Evolutionary conservation across 2,329 filamentous ascomycete genomes (phyloP).

Genomic region (Chaetothyriales sp.): DNA sequence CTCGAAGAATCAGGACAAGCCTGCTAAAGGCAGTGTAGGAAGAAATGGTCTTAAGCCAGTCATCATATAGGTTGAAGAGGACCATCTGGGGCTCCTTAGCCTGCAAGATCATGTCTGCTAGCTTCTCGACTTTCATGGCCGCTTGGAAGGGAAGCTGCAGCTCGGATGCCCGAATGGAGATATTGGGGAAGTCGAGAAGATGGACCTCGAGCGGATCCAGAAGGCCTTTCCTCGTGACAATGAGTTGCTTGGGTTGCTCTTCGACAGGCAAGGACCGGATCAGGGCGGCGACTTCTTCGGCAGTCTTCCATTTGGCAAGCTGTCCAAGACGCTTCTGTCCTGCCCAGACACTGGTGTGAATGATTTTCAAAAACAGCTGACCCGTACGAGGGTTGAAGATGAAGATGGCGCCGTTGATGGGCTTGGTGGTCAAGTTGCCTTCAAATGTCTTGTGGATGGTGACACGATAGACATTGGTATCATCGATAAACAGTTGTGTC

Average conservation of each 20-base stretch:
- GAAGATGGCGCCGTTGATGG: conserved; percentile 98
- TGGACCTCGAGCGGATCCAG: conserved; percentile 95
- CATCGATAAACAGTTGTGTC: conserved; percentile 96
- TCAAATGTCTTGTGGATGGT: conserved; percentile 99
- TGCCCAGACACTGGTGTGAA: conserved; percentile 98
- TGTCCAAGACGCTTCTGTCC: conserved; percentile 98
- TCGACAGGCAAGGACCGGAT: conserved; percentile 92
- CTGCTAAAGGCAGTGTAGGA: conserved; percentile 98
- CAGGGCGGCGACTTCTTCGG: conserved; percentile 95
- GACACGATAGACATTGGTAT: conserved; percentile 97
- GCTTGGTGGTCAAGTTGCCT: conserved; percentile 96
- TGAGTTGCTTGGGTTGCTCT: conserved; percentile 97
- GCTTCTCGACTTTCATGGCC: conserved; percentile 98
- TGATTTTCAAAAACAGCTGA: conserved; percentile 96
- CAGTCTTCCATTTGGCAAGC: conserved; percentile 98
- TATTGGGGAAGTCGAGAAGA: conserved; percentile 95
- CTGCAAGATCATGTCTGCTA: conserved; percentile 95
- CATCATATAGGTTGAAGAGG: conserved; percentile 95
- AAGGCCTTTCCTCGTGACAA: conserved; percentile 93
- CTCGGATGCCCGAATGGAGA: conserved; percentile 94
- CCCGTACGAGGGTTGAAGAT: conserved; percentile 99
- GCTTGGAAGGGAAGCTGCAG: conserved; percentile 96
- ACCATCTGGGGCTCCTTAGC: conserved; percentile 99
- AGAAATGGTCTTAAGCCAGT: conserved; percentile 96
- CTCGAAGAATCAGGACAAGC: conserved; percentile 81